Conservation (phyloP, 768 basidiomycete genomes). For the Peribolospora baueri region DNA sequence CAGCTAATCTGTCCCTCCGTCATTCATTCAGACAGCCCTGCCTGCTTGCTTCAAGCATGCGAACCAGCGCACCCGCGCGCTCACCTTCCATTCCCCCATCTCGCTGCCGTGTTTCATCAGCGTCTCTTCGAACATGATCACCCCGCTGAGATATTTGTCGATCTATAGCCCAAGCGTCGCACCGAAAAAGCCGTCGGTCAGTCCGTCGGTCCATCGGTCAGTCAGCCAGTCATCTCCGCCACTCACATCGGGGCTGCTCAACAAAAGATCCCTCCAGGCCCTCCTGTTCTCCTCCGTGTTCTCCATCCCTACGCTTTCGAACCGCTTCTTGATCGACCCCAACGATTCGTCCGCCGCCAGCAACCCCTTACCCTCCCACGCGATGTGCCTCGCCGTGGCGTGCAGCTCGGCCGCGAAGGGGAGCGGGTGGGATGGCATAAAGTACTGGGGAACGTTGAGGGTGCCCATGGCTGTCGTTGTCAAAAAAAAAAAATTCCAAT, state of each 20-base stretch:
- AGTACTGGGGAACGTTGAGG: not conserved
- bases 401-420: conserved; percentile 2
- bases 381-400: conserved; percentile 1
- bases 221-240: too few species aligned
- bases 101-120: conserved; percentile 3
- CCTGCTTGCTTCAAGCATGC: too few species aligned
- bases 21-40: too few species aligned
- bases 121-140: conserved; percentile 4
- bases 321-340: conserved; percentile 3
- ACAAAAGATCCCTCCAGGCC: conserved; percentile 2
- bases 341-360: conserved; percentile 5
- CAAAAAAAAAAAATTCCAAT: too few species aligned
- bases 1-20: too few species aligned
- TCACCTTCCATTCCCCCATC: not conserved
- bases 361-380: conserved; percentile 1
- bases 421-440: not conserved
- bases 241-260: not conserved
- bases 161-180: not conserved
- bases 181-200: not conserved
- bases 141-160: not conserved
- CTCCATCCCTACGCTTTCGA: conserved; percentile 4
- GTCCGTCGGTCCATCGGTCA: too few species aligned
- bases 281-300: conserved; percentile 4
- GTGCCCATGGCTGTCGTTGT: too few species aligned
- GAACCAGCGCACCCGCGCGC: too few species aligned